Evolutionary conservation across 306 rosid species (phyloP).

Genomic region (Glycine soja): DNA sequence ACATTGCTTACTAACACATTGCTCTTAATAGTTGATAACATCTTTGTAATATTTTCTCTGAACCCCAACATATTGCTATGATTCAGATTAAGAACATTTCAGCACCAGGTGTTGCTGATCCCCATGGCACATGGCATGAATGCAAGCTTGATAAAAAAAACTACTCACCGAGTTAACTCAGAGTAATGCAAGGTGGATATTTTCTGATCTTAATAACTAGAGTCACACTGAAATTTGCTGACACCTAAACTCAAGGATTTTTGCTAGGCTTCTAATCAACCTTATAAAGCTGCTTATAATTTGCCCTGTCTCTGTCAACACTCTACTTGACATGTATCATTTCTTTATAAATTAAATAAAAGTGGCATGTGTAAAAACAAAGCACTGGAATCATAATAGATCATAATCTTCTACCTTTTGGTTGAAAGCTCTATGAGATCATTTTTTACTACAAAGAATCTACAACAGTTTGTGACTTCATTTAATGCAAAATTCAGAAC

Average conservation of each 20-base stretch:
- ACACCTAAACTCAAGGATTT: background rate
- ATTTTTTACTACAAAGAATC: background rate
- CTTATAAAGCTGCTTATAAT: background rate
- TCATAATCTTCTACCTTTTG: background rate
- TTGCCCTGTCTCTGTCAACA: background rate
- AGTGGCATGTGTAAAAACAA: background rate
- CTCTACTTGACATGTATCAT: background rate
- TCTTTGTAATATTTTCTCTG: background rate
- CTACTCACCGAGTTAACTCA: conserved; percentile 48
- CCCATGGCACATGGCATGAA: conserved; percentile 71
- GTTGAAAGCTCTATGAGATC: background rate
- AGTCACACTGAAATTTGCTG: conserved; percentile 2
- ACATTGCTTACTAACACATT: too few relatives aligned
- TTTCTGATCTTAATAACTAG: conserved; percentile 13
- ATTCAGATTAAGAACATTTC: conserved; percentile 79
- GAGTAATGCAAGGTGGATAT: conserved; percentile 71
- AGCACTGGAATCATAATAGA: background rate
- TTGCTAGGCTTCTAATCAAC: background rate
- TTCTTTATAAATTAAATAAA: background rate
- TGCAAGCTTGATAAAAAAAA: conserved; percentile 79
- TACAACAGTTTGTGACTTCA: conserved; percentile 20
- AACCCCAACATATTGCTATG: conserved; percentile 18
- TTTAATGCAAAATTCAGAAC: conserved; percentile 51
- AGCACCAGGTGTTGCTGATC: conserved; percentile 91
- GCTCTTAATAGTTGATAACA: background rate